Base-by-base conservation (phyloP, 108 stramenopile species). In the Nitzschia sp. region DNA sequence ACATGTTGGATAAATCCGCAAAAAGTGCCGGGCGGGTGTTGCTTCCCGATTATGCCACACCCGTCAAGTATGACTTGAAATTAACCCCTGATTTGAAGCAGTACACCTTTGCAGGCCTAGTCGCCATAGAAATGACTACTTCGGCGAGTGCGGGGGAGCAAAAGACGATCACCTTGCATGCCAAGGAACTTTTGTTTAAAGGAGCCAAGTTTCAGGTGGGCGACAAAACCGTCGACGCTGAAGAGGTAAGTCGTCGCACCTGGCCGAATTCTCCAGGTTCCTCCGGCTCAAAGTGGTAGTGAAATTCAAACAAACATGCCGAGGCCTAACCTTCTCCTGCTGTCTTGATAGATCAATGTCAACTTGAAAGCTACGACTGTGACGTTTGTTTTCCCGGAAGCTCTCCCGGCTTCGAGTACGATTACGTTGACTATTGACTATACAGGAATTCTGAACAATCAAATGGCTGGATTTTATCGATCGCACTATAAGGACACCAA, bases 381-480 rank as follows among this genome's bases (percentile, higher is more conserved):
- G 46, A 84, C 85, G 15, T 87, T 94, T 75, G 67, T 79, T 46
- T 94, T 96, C 76, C 54, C 64, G 2, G 65, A 74, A 9, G 67
- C 74, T 13, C 72, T 96, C 34, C 72, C 86, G 0, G 54, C 64
- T 8, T 71, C 82, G 8, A 70, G 60, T 35, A 77, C 55, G 2
- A 70, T 92, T 27, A 47, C 57, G 13, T 64, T 98, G 45, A 75
- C 62, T 15, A 85, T 99, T 46, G 54, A 68, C 23, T 97, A 86
- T 80, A 68, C 56, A 38, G 97, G 97, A 29, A 79, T 78, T 59
- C 72, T 98, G 64, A 97, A 97, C 78, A 93, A 96, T 70, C 90
- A 95, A 83, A 97, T 98, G 94, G 92, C 94, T 3, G 97, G 98
- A 18, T 96, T 99, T 64, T 99, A 99, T 82, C 83, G 96, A 8